A percentile compares a stretch with the other conserved stretches of the same genome.
phyloP scores from a whole-genome alignment of 2,329 filamentous ascomycete genomes.

The Teratosphaeria viscida region DNA sequence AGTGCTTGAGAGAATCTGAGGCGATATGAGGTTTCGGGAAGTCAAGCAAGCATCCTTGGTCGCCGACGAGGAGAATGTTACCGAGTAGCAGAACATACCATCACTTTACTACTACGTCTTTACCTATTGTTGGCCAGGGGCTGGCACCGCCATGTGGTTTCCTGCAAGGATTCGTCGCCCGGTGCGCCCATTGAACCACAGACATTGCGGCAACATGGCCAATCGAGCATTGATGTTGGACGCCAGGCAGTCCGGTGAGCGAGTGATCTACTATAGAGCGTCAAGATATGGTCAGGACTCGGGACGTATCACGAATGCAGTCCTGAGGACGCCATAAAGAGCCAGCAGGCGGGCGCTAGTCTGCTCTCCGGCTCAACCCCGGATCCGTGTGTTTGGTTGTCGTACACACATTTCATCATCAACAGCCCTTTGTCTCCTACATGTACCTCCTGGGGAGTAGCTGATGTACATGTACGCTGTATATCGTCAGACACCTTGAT shows the following conservation, averaged over 20 bases:
- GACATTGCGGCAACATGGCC: neutral
- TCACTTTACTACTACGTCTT: neutral
- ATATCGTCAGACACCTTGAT: neutral
- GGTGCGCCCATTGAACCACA: neutral
- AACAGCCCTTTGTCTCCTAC: too few relatives aligned
- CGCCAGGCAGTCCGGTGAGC: neutral
- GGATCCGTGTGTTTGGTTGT: too few relatives aligned
- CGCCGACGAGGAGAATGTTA: neutral
- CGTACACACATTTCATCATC: too few relatives aligned
- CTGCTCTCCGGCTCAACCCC: too few relatives aligned
- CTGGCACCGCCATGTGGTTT: neutral
- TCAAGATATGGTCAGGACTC: too few relatives aligned
- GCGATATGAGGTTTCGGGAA: neutral
- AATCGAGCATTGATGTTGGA: neutral
- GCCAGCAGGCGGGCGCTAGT: too few relatives aligned
- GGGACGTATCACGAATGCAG: too few relatives aligned
- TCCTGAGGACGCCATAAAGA: too few relatives aligned
- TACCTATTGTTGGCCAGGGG: neutral
- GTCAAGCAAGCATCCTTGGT: neutral
- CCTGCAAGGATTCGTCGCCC: neutral
- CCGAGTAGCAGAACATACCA: neutral
- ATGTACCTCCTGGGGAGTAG: too few relatives aligned
- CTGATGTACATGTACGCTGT: too few relatives aligned
- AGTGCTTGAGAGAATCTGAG: neutral
- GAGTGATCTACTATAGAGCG: neutral